Evolutionary conservation across 1,284 basidiomycete genomes (phyloP).

Genomic region (Heterobasidion irregulare): DNA sequence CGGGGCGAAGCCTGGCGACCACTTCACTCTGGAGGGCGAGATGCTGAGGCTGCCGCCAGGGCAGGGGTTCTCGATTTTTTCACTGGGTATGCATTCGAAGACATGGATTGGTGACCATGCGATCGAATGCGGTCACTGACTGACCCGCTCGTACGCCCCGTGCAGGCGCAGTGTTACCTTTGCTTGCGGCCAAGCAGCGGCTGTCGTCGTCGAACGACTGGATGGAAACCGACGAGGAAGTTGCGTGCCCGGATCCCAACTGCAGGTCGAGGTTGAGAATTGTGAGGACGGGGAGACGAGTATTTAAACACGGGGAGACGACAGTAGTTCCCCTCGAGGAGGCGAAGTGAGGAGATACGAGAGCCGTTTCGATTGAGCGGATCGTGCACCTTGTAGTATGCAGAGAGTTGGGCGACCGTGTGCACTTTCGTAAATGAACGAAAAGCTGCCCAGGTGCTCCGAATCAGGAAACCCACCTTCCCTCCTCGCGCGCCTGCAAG

Average conservation of each 20-base stretch:
- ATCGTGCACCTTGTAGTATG: no score
- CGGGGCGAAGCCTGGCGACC: constrained; percentile 53
- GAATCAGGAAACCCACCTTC: no score
- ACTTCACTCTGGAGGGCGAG: constrained; percentile 54
- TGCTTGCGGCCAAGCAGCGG: constrained; percentile 58
- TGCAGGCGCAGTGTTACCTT: constrained; percentile 46
- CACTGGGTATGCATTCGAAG: constrained; percentile 32
- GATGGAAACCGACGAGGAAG: constrained; percentile 57
- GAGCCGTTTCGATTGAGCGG: no score
- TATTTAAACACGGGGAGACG: constrained; percentile 44
- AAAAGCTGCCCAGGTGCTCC: no score
- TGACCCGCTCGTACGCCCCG: neutral
- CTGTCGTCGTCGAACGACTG: constrained; percentile 46
- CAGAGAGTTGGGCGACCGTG: no score
- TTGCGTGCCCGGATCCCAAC: constrained; percentile 58
- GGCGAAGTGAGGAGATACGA: no score
- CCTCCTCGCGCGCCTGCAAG: no score
- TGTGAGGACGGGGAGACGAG: constrained; percentile 36
- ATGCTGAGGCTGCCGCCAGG: constrained; percentile 49
- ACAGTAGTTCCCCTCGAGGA: constrained; percentile 36
- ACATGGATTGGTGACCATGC: neutral
- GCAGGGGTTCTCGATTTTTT: constrained; percentile 62
- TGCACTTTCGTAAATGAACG: no score
- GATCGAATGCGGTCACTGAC: neutral
- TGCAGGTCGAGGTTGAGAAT: constrained; percentile 51